phyloP scores from a whole-genome alignment of 768 basidiomycete genomes.

The Butyriboletus loyo region DNA sequence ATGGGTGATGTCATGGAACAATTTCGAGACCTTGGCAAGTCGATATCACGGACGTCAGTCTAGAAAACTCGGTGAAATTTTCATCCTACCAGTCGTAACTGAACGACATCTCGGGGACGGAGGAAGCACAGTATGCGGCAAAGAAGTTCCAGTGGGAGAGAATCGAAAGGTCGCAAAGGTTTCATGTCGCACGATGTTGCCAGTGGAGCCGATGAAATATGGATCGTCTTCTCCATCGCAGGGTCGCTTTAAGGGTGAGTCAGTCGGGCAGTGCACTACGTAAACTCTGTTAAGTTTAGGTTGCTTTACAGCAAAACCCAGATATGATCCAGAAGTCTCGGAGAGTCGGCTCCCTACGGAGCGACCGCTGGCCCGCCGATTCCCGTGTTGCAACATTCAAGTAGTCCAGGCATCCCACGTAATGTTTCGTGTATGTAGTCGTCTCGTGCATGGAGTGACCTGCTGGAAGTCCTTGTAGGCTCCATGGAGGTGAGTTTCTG shows the following conservation, averaged over 20 bases:
- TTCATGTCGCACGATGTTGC: neutral
- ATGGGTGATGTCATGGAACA: neutral
- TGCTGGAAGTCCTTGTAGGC: neutral
- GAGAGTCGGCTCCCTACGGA: neutral
- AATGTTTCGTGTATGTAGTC: neutral
- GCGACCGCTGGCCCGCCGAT: neutral
- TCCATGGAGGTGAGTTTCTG: neutral
- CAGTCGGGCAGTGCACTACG: neutral
- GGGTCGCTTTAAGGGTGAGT: neutral
- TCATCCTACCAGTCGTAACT: neutral
- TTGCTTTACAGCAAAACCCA: neutral
- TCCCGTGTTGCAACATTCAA: neutral
- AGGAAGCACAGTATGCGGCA: neutral
- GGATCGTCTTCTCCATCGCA: neutral
- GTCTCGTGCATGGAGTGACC: neutral
- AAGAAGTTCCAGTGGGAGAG: neutral
- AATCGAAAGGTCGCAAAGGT: neutral
- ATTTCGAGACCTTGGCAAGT: conserved; percentile 3
- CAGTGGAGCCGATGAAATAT: neutral
- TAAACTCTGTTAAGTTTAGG: neutral
- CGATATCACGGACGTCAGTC: neutral
- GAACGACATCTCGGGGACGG: neutral
- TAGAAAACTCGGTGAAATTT: neutral
- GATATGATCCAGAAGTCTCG: neutral
- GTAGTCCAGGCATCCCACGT: neutral